These are phyloP conservation scores for Xerocomus spinulosus DNA, from an alignment of 768 basidiomycete species.

Conservation along the genomic window DNA sequence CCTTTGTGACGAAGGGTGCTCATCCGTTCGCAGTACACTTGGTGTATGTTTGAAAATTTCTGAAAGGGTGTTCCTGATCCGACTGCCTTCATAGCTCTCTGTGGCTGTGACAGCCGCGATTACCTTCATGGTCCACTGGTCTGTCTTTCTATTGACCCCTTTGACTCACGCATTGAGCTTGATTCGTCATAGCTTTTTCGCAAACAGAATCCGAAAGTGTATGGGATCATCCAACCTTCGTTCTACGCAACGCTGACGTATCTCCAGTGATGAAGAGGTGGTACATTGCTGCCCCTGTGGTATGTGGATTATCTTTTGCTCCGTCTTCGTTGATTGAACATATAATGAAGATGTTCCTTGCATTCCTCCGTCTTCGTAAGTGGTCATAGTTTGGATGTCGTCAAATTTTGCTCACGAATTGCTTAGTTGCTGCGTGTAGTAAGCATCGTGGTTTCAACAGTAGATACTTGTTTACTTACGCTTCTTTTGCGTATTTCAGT, in stretches of 20 bases:
- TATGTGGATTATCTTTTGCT: slow-evolving; percentile 2
- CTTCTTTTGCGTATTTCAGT: slow-evolving; percentile 11
- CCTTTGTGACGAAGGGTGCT: neutral
- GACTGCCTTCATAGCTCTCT: slow-evolving; percentile 19
- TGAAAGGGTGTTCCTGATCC: neutral
- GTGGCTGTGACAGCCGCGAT: slow-evolving; percentile 29
- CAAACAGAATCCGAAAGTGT: slow-evolving; percentile 33
- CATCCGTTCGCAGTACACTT: slow-evolving; percentile 16
- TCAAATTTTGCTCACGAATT: slow-evolving; percentile 3
- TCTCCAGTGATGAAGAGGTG: slow-evolving; percentile 29
- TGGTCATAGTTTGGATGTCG: neutral
- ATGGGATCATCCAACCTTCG: slow-evolving; percentile 1
- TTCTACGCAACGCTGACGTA: neutral
- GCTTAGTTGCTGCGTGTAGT: slow-evolving; percentile 29
- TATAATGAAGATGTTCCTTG: slow-evolving; percentile 23
- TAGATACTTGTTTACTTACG: neutral
- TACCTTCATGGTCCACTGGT: slow-evolving; percentile 35
- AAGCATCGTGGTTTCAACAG: neutral
- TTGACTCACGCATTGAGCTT: neutral
- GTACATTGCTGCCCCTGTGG: slow-evolving; percentile 30
- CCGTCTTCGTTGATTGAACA: neutral
- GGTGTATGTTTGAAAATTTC: slow-evolving; percentile 16
- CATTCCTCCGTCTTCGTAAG: slow-evolving; percentile 33
- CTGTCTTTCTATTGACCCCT: neutral
- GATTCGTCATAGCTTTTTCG: slow-evolving; percentile 24